phyloP scores from a whole-genome alignment of 257 asterid species.

The Fraxinus pennsylvanica region DNA sequence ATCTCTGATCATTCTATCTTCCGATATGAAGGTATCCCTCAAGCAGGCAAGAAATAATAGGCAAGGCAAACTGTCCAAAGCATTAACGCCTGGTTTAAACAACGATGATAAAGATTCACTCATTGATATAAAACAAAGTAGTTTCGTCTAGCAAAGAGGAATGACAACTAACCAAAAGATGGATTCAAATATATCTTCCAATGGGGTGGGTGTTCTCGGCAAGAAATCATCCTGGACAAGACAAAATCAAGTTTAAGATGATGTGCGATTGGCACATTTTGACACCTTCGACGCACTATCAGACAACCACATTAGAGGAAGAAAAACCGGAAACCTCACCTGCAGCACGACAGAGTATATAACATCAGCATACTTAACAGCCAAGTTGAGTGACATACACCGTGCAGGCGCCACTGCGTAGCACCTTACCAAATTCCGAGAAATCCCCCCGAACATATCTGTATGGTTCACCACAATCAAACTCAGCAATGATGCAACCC shows the following conservation, averaged over 20 bases:
- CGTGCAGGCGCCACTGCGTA: conserved; percentile 92
- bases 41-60: conserved; percentile 75
- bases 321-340: conserved; percentile 38
- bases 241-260: conserved; percentile 12
- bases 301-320: conserved; percentile 13
- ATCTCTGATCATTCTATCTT: conserved; percentile 86
- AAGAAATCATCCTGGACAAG: conserved; percentile 83
- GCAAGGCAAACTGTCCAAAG: conserved; percentile 99
- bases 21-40: conserved; percentile 94
- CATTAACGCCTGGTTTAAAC: conserved; percentile 52
- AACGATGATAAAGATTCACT: conserved; percentile 33
- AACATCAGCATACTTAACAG: conserved; percentile 88
- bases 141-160: conserved; percentile 12
- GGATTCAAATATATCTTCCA: conserved; percentile 90
- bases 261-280: not conserved
- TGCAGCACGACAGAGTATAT: conserved; percentile 79
- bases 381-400: conserved; percentile 96
- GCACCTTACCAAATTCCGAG: conserved; percentile 64
- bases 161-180: conserved; percentile 73
- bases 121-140: conserved; percentile 10
- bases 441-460: conserved; percentile 66
- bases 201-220: conserved; percentile 92
- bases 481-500: conserved; percentile 80
- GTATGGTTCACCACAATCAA: conserved; percentile 81
- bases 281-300: not conserved